Evolutionary conservation across 2,329 filamentous ascomycete species (phyloP).

Genomic region (Colletotrichum lini): DNA sequence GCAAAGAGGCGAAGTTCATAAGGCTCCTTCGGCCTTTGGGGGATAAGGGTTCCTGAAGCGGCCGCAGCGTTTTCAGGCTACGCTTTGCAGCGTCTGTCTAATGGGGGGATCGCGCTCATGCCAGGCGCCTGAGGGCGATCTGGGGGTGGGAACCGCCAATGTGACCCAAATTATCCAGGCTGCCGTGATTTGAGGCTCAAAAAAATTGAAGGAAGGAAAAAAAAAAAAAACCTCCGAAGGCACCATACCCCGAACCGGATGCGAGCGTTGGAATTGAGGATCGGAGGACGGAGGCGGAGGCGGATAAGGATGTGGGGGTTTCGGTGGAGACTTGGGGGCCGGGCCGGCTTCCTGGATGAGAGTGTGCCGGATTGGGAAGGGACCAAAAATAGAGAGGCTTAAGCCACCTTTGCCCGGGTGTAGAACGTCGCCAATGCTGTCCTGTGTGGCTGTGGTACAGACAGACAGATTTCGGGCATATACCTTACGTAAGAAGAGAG

Average conservation of each 20-base stretch:
- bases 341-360: no score
- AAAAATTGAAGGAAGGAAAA: background rate
- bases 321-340: background rate
- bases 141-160: background rate
- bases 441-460: background rate
- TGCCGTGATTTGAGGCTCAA: background rate
- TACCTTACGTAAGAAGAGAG: background rate
- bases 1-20: conserved; percentile 19
- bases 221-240: no score
- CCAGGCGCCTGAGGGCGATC: background rate
- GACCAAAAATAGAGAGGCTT: conserved; percentile 19
- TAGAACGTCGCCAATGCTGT: conserved; percentile 3
- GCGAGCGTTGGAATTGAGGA: background rate
- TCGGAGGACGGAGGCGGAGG: background rate
- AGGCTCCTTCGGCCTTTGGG: background rate
- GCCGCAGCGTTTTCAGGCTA: background rate
- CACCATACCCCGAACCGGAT: conserved; percentile 1
- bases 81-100: conserved; percentile 15
- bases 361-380: conserved; percentile 2
- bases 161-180: background rate
- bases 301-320: background rate
- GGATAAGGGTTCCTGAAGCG: background rate
- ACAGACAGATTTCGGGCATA: no score
- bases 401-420: conserved; percentile 9
- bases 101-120: background rate